Evolutionary conservation across 1,284 basidiomycete genomes (phyloP).

Genomic region (Ustilago lituana): DNA sequence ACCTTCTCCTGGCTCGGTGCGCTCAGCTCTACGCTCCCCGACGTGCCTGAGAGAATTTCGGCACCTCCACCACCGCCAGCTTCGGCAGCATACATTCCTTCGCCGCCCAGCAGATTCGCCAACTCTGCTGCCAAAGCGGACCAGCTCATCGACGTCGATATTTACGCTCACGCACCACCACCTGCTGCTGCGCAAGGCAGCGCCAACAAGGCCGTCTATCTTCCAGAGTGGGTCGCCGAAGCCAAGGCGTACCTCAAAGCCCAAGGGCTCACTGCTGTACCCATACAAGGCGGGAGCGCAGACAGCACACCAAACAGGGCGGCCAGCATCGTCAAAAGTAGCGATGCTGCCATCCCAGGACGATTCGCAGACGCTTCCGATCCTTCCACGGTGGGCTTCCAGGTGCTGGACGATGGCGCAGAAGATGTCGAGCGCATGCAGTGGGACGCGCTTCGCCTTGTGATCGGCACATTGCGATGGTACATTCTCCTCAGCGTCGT

Average conservation of each 20-base stretch:
- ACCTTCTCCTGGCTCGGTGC: slow-evolving; percentile 42
- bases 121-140: slow-evolving; percentile 28
- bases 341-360: background rate
- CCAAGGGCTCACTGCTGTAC: slow-evolving; percentile 24
- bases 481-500: slow-evolving; percentile 42
- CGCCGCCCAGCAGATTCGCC: slow-evolving; percentile 11
- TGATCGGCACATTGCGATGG: slow-evolving; percentile 34
- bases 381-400: background rate
- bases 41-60: slow-evolving; percentile 31
- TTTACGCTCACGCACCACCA: slow-evolving; percentile 4
- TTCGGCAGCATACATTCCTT: slow-evolving; percentile 10
- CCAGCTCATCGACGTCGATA: slow-evolving; percentile 17
- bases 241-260: slow-evolving; percentile 47
- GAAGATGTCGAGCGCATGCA: slow-evolving; percentile 48
- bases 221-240: slow-evolving; percentile 40
- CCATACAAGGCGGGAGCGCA: slow-evolving; percentile 3
- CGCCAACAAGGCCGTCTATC: slow-evolving; percentile 12
- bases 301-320: background rate
- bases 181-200: background rate
- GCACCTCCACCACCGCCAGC: slow-evolving; percentile 8
- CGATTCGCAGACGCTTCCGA: slow-evolving; percentile 10
- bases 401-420: slow-evolving; percentile 30
- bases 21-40: slow-evolving; percentile 40
- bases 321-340: background rate
- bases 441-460: slow-evolving; percentile 46